Percentiles rank a stretch among this genome's conserved stretches.
phyloP scores from a whole-genome alignment of 176 grass and related monocot genomes.

The Ampelocalamus luodianensis region DNA sequence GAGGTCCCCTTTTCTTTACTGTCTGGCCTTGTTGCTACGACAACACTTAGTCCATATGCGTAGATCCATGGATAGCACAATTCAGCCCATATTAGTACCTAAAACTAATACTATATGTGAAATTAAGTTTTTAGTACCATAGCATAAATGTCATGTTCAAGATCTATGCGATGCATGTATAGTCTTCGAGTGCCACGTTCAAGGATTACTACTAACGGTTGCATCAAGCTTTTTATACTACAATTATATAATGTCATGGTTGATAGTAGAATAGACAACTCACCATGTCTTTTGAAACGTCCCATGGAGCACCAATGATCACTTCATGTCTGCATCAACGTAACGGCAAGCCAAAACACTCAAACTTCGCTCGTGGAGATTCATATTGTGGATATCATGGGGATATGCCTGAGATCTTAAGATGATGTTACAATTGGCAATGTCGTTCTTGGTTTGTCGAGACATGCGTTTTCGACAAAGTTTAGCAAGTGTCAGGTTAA shows the following conservation, averaged over 20 bases:
- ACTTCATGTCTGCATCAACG: conserved; percentile 99
- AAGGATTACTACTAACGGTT: background rate
- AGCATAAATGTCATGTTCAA: background rate
- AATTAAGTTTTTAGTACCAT: conserved; percentile 12
- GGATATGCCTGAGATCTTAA: too few relatives aligned
- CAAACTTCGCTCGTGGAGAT: conserved; percentile 92
- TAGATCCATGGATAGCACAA: background rate
- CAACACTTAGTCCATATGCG: background rate
- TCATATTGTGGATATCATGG: too few relatives aligned
- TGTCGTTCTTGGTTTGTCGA: too few relatives aligned
- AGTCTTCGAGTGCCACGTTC: background rate
- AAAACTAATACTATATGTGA: background rate
- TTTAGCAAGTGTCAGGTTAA: too few relatives aligned
- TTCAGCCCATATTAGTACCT: background rate
- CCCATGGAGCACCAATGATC: conserved; percentile 96
- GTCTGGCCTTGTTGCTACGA: too few relatives aligned
- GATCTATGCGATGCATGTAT: background rate
- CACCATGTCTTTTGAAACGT: conserved; percentile 96
- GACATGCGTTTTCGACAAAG: too few relatives aligned
- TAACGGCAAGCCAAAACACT: conserved; percentile 95
- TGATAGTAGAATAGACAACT: conserved; percentile 26
- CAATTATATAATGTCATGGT: background rate
- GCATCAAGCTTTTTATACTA: conserved; percentile 4
- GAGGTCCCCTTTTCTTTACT: too few relatives aligned
- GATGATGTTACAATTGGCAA: too few relatives aligned